Percentiles rank a stretch among this genome's conserved stretches.
Conservation (phyloP, 768 basidiomycete genomes). For the Mycena pura region DNA sequence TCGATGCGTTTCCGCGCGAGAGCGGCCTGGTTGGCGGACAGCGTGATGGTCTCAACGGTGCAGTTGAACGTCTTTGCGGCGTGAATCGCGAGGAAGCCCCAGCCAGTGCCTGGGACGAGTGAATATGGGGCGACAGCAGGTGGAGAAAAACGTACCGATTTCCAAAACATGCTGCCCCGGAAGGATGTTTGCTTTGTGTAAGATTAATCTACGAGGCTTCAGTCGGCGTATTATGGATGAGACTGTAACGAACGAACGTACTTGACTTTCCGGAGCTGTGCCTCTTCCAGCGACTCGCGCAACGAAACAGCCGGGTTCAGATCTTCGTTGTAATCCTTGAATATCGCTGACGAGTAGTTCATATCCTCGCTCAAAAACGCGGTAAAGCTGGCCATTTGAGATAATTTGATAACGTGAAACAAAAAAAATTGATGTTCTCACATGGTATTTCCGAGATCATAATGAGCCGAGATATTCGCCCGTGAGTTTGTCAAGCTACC, state of each 20-base stretch:
- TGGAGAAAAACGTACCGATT: too few species aligned
- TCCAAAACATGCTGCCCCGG: constrained; percentile 58
- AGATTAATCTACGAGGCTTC: constrained; percentile 41
- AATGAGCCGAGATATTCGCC: constrained; percentile 59
- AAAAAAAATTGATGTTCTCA: constrained; percentile 33
- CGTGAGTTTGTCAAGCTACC: constrained; percentile 53
- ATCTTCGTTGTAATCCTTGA: constrained; percentile 37
- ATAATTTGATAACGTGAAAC: neutral
- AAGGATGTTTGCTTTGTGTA: constrained; percentile 55
- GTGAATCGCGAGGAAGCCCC: constrained; percentile 58
- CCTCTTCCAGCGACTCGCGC: constrained; percentile 28
- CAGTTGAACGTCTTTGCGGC: constrained; percentile 52
- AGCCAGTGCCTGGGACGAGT: too few species aligned
- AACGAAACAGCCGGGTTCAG: constrained; percentile 48
- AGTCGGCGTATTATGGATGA: neutral
- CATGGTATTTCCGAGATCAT: constrained; percentile 62
- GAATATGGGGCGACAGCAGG: too few species aligned
- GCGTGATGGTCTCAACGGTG: constrained; percentile 59
- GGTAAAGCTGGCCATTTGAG: constrained; percentile 19
- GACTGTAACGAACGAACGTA: constrained; percentile 13
- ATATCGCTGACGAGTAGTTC: constrained; percentile 65
- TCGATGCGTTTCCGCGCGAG: constrained; percentile 52
- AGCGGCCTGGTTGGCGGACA: constrained; percentile 55
- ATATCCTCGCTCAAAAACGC: constrained; percentile 56
- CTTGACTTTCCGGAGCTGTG: constrained; percentile 26